Base-by-base conservation (phyloP, 805 yeast species). In the Dipodascopsis tothii region DNA sequence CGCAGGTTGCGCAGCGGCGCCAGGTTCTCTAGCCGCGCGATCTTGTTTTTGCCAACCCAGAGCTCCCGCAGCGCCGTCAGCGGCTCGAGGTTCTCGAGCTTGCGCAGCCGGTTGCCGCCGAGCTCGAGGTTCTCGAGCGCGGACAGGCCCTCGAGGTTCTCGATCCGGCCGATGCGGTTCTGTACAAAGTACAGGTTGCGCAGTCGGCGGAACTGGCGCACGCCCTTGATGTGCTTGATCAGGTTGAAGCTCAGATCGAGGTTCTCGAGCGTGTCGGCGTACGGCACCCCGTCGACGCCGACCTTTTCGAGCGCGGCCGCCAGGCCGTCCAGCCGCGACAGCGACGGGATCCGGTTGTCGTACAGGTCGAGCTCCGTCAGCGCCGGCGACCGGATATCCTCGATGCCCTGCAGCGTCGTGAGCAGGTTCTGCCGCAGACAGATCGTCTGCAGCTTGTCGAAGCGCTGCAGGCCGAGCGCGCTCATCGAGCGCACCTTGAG, bases 1-100 rank as follows among this genome's bases (percentile, higher is more conserved):
- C 76, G 74, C 54, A 92, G 71, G 46, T 81, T 81, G 39, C 61
- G 59, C 45, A 92, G 69, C 5, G 68, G 67, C 27, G 67, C 62
- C 43, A 92, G 66, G 58, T 83, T 81, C 52, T 83, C 73, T 33
- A 92, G 63, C 57, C 66, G 73, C 1, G 73, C 55, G 43, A 92
- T 84, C 50, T 74, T 73, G 63, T 92, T 92, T 59, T 87, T 86
- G 37, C 97, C 98, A 34, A 92, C 69, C 98, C 97, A 92, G 37
- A 92, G 67, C 59, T 88, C 83, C 51, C 77, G 75, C 35, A 92
- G 65, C 39, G 71, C 74, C 0, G 64, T 66, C 46, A 90, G 67
- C 0, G 65, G 62, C 18, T 72, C 70, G 54, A 88, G 60, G 33
- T 77, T 75, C 50, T 78, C 81, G 33, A 68, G 60, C 42, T 58